These are phyloP conservation scores for Diaporthe caulivora DNA, from an alignment of 2,329 filamentous ascomycete species.

Conservation along the genomic window DNA sequence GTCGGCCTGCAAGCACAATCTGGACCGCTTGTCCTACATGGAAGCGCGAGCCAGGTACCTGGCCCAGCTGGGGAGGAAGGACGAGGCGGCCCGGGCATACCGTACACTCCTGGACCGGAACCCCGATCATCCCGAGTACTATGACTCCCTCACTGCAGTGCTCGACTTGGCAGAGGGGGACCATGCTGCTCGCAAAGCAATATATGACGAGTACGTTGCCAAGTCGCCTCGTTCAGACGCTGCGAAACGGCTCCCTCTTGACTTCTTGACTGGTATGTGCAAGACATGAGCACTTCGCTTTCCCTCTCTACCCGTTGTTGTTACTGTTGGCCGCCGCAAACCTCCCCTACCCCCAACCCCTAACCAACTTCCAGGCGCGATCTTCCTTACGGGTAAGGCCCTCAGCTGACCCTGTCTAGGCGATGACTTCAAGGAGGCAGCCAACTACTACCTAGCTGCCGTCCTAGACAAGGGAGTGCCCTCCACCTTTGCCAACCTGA, in stretches of 20 bases:
- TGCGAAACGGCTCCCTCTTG: conserved; percentile 85
- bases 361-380: too few relatives aligned
- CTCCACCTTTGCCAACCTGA: conserved; percentile 96
- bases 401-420: conserved; percentile 58
- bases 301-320: background rate
- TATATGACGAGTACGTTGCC: conserved; percentile 82
- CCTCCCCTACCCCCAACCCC: too few relatives aligned
- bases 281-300: background rate
- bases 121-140: conserved; percentile 88
- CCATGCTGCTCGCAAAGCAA: conserved; percentile 72
- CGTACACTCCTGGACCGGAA: conserved; percentile 86
- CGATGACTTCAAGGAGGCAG: conserved; percentile 83
- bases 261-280: conserved; percentile 80
- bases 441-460: conserved; percentile 81
- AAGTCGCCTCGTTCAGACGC: conserved; percentile 89
- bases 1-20: conserved; percentile 78
- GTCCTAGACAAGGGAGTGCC: conserved; percentile 95
- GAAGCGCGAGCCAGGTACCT: conserved; percentile 90
- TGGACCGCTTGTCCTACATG: conserved; percentile 87
- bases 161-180: conserved; percentile 73
- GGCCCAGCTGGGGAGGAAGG: conserved; percentile 78
- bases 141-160: conserved; percentile 78
- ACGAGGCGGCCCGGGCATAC: conserved; percentile 87
- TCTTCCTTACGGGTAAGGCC: background rate
- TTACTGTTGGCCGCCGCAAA: too few relatives aligned